Conservation (phyloP, 768 basidiomycete genomes). For the Steccherinum ochraceum region DNA sequence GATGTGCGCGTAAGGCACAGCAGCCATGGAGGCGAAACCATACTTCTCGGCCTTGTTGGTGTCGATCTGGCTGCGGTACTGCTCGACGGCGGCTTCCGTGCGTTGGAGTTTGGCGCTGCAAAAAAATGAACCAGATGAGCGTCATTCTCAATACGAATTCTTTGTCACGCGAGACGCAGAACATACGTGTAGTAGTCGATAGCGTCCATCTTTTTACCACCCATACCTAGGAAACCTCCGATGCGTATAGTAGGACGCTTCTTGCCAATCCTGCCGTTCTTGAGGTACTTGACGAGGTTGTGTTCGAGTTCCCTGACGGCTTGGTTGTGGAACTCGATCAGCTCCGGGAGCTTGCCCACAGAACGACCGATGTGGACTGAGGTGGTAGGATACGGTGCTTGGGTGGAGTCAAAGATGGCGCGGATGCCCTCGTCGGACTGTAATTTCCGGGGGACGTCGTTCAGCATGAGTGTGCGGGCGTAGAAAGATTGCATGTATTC, state of each 20-base stretch:
- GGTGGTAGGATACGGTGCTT: conserved; percentile 84
- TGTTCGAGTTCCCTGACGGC: conserved; percentile 93
- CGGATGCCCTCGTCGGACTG: conserved; percentile 84
- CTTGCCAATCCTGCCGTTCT: conserved; percentile 69
- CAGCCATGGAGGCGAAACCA: conserved; percentile 88
- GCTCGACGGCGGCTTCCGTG: conserved; percentile 69
- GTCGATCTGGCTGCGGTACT: conserved; percentile 66
- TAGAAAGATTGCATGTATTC: conserved; percentile 90
- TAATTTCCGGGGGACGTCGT: conserved; percentile 69
- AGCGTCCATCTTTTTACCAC: conserved; percentile 82
- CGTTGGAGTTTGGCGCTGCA: conserved; percentile 40
- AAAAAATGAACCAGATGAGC: conserved; percentile 3
- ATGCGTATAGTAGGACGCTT: conserved; percentile 77
- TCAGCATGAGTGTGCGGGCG: conserved; percentile 84
- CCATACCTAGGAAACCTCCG: conserved; percentile 77
- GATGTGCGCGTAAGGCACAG: conserved; percentile 82
- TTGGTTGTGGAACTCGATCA: conserved; percentile 88
- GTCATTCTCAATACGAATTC: conserved; percentile 4
- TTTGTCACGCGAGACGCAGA: background rate
- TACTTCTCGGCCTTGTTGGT: conserved; percentile 80
- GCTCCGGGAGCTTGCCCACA: conserved; percentile 82
- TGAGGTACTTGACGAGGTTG: conserved; percentile 85
- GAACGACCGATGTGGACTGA: conserved; percentile 85
- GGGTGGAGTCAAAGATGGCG: conserved; percentile 62
- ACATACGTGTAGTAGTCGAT: conserved; percentile 91